phyloP scores from a whole-genome alignment of 768 basidiomycete genomes.

The Lyophyllum decastes region DNA sequence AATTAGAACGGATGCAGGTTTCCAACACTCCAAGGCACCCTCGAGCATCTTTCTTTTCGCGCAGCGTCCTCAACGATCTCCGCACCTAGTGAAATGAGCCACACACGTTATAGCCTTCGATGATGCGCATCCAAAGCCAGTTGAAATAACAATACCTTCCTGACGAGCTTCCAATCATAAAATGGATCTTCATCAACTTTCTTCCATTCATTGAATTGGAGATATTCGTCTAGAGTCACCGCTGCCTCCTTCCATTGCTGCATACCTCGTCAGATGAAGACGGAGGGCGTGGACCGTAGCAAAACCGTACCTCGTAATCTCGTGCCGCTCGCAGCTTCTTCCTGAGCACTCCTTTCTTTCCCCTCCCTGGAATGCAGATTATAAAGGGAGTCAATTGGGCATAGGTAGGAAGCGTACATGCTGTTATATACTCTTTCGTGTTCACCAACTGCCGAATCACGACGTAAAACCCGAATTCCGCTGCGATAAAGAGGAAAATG shows the following conservation, averaged over 20 bases:
- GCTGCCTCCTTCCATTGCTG: conserved; percentile 92
- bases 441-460: conserved; percentile 91
- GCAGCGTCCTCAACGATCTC: conserved; percentile 66
- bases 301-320: conserved; percentile 59
- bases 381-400: not conserved
- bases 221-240: conserved; percentile 71
- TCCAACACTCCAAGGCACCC: conserved; percentile 90
- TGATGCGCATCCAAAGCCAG: not conserved
- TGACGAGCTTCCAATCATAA: conserved; percentile 89
- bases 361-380: conserved; percentile 61
- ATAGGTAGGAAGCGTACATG: conserved; percentile 53
- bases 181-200: conserved; percentile 81
- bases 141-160: conserved; percentile 49
- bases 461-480: conserved; percentile 86
- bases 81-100: conserved; percentile 54
- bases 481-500: conserved; percentile 81
- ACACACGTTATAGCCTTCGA: not conserved
- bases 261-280: not conserved
- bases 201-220: conserved; percentile 93
- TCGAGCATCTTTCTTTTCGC: conserved; percentile 79
- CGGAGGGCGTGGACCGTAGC: not conserved
- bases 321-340: conserved; percentile 71
- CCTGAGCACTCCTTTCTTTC: conserved; percentile 77
- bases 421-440: conserved; percentile 88
- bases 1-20: conserved; percentile 88